Conservation (phyloP, 257 asterid species). For the Solanum habrochaites region DNA sequence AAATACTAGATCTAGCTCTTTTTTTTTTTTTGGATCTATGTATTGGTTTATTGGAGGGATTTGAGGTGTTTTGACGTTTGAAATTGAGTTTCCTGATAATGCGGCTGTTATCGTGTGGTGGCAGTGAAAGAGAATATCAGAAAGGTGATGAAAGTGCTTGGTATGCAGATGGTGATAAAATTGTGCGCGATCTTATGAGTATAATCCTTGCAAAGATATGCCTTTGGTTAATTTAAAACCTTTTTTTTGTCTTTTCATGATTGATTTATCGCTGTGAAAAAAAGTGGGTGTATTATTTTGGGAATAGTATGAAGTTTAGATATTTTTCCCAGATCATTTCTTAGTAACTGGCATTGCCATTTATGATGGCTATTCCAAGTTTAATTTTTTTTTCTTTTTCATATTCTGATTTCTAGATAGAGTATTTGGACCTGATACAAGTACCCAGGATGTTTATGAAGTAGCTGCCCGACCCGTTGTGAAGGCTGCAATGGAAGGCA, state of each 20-base stretch:
- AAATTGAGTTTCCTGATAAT: conserved; percentile 13
- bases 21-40: not conserved
- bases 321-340: not conserved
- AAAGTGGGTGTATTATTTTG: not conserved
- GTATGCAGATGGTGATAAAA: conserved; percentile 76
- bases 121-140: conserved; percentile 89
- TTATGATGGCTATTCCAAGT: not conserved
- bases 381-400: not conserved
- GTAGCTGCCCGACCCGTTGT: conserved; percentile 98
- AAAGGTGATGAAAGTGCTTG: conserved; percentile 93
- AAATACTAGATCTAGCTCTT: not conserved
- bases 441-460: conserved; percentile 83
- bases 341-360: not conserved
- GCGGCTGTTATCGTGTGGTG: conserved; percentile 10
- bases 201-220: conserved; percentile 74
- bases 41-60: not conserved
- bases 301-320: not conserved
- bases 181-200: conserved; percentile 86
- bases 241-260: not conserved
- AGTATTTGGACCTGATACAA: conserved; percentile 75
- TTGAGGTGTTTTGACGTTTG: conserved; percentile 8
- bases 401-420: conserved; percentile 38
- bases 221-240: conserved; percentile 46
- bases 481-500: conserved; percentile 96
- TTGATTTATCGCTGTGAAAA: not conserved